Evolutionary conservation across 208 protist species (phyloP), one percentile per base, ranked within the genome.

Genomic region (Hexamita inflata): DNA sequence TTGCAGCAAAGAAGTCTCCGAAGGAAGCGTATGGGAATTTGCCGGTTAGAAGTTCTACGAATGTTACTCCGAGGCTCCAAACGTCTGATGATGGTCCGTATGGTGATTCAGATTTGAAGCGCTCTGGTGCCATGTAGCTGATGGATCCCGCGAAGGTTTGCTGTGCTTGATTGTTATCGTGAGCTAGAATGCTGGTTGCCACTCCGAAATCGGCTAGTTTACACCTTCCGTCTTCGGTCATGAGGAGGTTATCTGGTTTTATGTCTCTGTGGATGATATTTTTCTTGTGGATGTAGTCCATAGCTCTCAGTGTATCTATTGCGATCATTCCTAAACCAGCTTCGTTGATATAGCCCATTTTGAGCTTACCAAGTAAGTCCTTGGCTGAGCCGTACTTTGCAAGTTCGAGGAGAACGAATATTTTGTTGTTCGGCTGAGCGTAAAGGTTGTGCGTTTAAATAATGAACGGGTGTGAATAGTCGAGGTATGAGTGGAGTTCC

Each of bases 191-290:
- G 35, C 30, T 42, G 2, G 64, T 42, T 32, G 64, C 64, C 9
- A 70, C 64, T 11, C 82, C 82, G 67, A 85, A 85, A 73, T 85
- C 82, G 60, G 78, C 79, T 39, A 85, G 45, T 32, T 82, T 78
- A 7, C 73, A 77, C 0, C n/a, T 4, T 32, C 78, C 73, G 42
- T 74, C 35, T 13, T 74, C 74, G 0, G 0, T 32, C 13, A 85
- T 53, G 30, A 85, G 59, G 41, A 85, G 68, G 40, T 85, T 85
- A 38, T 42, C 77, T 29, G 79, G 73, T 58, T 85, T 85, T 24
- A 85, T 75, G 74, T 85, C 79, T 42, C 80, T 42, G 57, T 83
- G 82, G 40, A 60, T 70, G 49, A 79, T 70, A 15, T 70, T 70
- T 11, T 40, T 70, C 4, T 70, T 38, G 35, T 70, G 64, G n/a